A percentile compares a stretch with the other conserved stretches of the same genome.
These are phyloP conservation scores for Neofusicoccum umdonicola DNA, from an alignment of 2,329 filamentous ascomycete genomes.

Conservation along the genomic window DNA sequence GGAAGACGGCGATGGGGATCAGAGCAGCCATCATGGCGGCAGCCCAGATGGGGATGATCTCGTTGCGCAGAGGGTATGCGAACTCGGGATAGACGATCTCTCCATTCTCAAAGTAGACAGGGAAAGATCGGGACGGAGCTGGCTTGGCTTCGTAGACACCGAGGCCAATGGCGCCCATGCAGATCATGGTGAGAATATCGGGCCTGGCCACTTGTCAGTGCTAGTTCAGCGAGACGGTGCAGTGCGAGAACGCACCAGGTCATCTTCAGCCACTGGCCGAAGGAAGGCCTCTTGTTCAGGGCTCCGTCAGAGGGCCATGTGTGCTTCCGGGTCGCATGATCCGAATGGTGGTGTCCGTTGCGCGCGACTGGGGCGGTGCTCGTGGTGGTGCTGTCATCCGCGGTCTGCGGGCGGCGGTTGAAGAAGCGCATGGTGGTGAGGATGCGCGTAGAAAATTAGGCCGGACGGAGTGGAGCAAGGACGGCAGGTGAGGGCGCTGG, in stretches of 20 bases:
- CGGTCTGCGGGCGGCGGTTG: conserved; percentile 34
- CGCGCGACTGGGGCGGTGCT: conserved; percentile 26
- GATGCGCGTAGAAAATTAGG: background rate
- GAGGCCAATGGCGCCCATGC: conserved; percentile 64
- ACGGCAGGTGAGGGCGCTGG: background rate
- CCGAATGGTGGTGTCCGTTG: conserved; percentile 20
- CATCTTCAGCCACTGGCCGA: conserved; percentile 68
- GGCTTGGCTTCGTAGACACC: conserved; percentile 67
- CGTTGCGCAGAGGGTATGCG: conserved; percentile 65
- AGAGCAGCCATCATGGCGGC: conserved; percentile 65
- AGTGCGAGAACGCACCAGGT: conserved; percentile 46
- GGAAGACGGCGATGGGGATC: conserved; percentile 64
- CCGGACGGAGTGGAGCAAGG: background rate
- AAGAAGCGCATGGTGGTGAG: conserved; percentile 36
- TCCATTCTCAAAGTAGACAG: conserved; percentile 64
- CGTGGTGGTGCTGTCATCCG: conserved; percentile 33
- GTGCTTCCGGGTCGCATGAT: background rate
- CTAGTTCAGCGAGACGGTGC: background rate
- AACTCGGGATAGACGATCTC: conserved; percentile 70
- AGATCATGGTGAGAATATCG: conserved; percentile 65
- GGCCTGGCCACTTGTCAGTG: conserved; percentile 31
- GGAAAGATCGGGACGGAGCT: conserved; percentile 67
- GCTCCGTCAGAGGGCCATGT: background rate
- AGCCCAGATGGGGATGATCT: conserved; percentile 68
- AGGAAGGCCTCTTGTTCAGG: conserved; percentile 47